Conservation (phyloP, 331 rosid species). For the Erythrophleum ivorense region DNA sequence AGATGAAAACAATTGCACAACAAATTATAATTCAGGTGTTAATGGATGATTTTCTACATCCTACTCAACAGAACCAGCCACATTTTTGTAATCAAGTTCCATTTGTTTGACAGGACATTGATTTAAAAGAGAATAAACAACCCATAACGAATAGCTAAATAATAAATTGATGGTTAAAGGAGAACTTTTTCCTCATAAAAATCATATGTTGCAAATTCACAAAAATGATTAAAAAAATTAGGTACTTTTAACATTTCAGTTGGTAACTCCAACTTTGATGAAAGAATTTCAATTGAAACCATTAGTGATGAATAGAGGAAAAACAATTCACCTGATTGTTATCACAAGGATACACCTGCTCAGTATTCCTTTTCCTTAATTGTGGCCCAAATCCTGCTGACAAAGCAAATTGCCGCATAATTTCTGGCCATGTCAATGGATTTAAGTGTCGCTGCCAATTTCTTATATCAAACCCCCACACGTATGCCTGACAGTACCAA, state of each 20-base stretch:
- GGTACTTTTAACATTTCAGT: neutral
- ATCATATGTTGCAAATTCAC: conserved; percentile 26
- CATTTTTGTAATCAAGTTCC: neutral
- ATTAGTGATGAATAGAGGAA: conserved; percentile 27
- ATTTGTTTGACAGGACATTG: conserved; percentile 13
- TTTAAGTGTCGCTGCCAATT: conserved; percentile 75
- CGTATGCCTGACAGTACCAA: conserved; percentile 61
- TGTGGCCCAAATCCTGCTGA: conserved; percentile 87
- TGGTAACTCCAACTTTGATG: neutral
- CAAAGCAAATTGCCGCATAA: conserved; percentile 79
- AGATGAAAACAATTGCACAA: neutral
- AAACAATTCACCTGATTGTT: conserved; percentile 58
- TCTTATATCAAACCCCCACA: conserved; percentile 83
- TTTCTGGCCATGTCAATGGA: conserved; percentile 90
- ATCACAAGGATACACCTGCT: conserved; percentile 47
- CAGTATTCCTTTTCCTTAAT: conserved; percentile 56
- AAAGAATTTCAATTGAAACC: conserved; percentile 11
- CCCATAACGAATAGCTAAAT: neutral
- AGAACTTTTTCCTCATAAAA: neutral
- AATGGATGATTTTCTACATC: neutral
- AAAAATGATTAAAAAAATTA: neutral
- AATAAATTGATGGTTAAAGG: neutral
- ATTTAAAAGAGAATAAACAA: neutral
- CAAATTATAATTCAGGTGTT: neutral
- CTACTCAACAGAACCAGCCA: neutral